Evolutionary conservation across 345 rosid species (phyloP).

Genomic region (Draba incana): DNA sequence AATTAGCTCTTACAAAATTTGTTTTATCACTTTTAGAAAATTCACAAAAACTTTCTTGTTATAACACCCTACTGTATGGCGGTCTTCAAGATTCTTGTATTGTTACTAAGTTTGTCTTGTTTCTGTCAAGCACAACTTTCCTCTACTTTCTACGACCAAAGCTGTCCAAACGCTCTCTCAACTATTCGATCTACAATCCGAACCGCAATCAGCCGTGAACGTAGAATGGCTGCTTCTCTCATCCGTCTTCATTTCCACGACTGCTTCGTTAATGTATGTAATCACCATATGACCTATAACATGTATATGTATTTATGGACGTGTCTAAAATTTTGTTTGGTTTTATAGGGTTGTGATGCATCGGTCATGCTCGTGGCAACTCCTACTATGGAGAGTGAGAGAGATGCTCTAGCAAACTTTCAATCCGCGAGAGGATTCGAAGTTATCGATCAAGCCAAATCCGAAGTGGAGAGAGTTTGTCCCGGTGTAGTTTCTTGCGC

Average conservation of each 20-base stretch:
- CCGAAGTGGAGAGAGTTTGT: slow-evolving; percentile 49
- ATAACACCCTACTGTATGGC: slow-evolving; percentile 22
- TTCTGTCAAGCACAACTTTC: slow-evolving; percentile 51
- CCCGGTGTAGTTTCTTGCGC: slow-evolving; percentile 71
- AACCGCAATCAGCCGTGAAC: slow-evolving; percentile 45
- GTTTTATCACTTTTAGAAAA: background rate
- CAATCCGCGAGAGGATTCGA: slow-evolving; percentile 46
- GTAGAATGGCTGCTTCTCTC: slow-evolving; percentile 66
- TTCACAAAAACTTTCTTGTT: background rate
- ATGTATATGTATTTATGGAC: background rate
- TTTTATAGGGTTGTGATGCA: slow-evolving; percentile 58
- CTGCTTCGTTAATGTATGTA: slow-evolving; percentile 51
- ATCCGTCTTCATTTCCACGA: slow-evolving; percentile 70
- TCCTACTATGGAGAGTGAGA: slow-evolving; percentile 42
- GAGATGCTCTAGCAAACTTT: slow-evolving; percentile 36
- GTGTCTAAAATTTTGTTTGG: slow-evolving; percentile 21
- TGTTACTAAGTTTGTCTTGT: slow-evolving; percentile 36
- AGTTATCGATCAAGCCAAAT: slow-evolving; percentile 58
- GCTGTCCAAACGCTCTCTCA: slow-evolving; percentile 51
- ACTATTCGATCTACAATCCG: slow-evolving; percentile 48
- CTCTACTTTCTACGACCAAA: slow-evolving; percentile 50
- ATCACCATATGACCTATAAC: background rate
- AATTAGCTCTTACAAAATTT: background rate
- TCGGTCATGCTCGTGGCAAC: slow-evolving; percentile 51
- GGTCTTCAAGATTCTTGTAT: slow-evolving; percentile 24